phyloP scores from a whole-genome alignment of 345 rosid species.

The Rhodamnia argentea region DNA sequence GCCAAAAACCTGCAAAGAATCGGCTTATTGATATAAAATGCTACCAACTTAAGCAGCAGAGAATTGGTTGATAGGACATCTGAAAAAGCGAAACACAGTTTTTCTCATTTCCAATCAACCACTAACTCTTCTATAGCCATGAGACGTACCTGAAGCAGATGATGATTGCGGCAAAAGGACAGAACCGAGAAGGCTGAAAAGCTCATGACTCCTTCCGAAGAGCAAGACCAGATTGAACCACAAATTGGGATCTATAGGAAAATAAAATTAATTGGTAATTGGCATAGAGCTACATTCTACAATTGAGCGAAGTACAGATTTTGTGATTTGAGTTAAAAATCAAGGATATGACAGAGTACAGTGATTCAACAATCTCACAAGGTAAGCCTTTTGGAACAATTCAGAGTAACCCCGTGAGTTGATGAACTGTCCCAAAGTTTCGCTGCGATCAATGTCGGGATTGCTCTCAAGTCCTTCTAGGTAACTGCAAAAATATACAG shows the following conservation, averaged over 20 bases:
- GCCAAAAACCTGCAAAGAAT: slow-evolving; percentile 50
- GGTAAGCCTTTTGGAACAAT: slow-evolving; percentile 73
- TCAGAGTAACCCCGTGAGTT: slow-evolving; percentile 62
- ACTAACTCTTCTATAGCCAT: background rate
- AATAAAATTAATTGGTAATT: background rate
- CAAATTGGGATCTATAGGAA: slow-evolving; percentile 60
- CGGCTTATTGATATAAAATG: background rate
- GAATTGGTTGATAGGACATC: background rate
- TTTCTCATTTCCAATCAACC: background rate
- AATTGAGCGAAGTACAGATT: background rate
- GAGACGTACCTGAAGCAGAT: slow-evolving; percentile 68
- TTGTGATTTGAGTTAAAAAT: background rate
- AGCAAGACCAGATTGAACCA: slow-evolving; percentile 90
- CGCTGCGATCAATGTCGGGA: slow-evolving; percentile 45
- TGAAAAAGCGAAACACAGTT: background rate
- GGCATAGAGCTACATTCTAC: background rate
- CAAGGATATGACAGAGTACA: background rate
- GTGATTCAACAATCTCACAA: slow-evolving; percentile 34
- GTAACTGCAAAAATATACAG: slow-evolving; percentile 23
- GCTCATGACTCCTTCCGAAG: slow-evolving; percentile 60
- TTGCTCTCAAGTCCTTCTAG: slow-evolving; percentile 56
- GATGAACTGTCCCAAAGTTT: slow-evolving; percentile 67
- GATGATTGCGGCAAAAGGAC: slow-evolving; percentile 81
- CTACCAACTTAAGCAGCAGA: background rate
- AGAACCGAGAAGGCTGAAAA: slow-evolving; percentile 81